These are phyloP conservation scores for Amanita rubescens DNA, from an alignment of 768 basidiomycete species.

Conservation along the genomic window DNA sequence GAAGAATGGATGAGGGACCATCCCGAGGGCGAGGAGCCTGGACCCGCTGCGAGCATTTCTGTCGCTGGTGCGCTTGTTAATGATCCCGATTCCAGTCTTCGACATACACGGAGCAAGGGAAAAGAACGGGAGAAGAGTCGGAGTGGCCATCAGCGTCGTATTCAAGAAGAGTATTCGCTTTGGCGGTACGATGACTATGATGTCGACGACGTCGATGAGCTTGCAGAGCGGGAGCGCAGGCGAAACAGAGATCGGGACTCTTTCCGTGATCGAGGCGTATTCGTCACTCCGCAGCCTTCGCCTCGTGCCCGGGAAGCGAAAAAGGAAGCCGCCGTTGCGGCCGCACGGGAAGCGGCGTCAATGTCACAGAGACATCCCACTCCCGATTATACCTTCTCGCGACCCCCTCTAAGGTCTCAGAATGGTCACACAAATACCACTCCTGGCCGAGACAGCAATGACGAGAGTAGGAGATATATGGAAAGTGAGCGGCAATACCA, in stretches of 20 bases:
- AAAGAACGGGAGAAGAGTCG: constrained; percentile 4
- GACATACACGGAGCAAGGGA: constrained; percentile 9
- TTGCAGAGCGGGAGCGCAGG: constrained; percentile 2
- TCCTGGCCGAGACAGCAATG: not conserved
- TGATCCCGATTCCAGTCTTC: constrained; percentile 16
- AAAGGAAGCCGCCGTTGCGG: constrained; percentile 8
- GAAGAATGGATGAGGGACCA: constrained; percentile 49
- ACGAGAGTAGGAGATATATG: not conserved
- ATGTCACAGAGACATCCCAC: constrained; percentile 6
- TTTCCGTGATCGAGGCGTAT: constrained; percentile 3
- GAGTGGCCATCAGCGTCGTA: constrained; percentile 3
- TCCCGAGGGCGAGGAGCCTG: constrained; percentile 24
- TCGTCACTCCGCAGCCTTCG: constrained; percentile 1
- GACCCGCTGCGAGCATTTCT: constrained; percentile 16
- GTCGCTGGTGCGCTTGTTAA: constrained; percentile 18
- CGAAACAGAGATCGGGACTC: not conserved
- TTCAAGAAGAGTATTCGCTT: not conserved
- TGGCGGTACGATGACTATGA: constrained; percentile 4
- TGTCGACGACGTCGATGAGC: not conserved
- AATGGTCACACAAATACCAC: not conserved
- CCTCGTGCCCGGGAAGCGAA: constrained; percentile 6
- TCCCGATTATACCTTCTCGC: constrained; percentile 24
- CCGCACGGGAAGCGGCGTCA: constrained; percentile 17
- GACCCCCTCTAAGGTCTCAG: constrained; percentile 14
- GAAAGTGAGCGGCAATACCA: constrained; percentile 7